Conservation (phyloP, 441 rosid genomes). For the Dalechampia spathulata region DNA sequence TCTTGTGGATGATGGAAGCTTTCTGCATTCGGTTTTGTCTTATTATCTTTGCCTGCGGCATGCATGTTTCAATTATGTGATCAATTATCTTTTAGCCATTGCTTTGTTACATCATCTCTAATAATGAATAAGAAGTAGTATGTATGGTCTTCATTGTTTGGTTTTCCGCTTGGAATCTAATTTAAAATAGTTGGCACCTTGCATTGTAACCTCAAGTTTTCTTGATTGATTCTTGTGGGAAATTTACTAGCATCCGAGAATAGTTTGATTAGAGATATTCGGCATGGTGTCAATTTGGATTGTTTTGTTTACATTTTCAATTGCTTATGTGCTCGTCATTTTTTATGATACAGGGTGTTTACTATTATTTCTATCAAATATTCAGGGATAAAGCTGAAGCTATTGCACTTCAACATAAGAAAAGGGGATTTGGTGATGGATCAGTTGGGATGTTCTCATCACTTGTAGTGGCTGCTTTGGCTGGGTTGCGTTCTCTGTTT, state of each 20-base stretch:
- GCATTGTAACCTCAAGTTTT: too few relatives aligned
- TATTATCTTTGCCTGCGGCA: neutral
- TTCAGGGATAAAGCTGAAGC: conserved; percentile 85
- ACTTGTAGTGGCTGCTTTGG: conserved; percentile 81
- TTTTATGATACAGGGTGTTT: conserved; percentile 85
- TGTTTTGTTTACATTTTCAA: conserved; percentile 10
- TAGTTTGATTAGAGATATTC: too few relatives aligned
- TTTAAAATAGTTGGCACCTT: too few relatives aligned
- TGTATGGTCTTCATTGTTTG: too few relatives aligned
- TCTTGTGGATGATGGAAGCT: conserved; percentile 13
- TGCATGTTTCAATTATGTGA: too few relatives aligned
- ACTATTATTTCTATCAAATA: conserved; percentile 98
- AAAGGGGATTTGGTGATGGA: conserved; percentile 84
- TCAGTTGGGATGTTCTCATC: conserved; percentile 92
- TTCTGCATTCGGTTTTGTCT: conserved; percentile 4
- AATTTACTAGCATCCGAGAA: too few relatives aligned
- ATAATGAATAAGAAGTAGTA: too few relatives aligned
- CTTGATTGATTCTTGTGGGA: too few relatives aligned
- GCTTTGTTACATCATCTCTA: too few relatives aligned
- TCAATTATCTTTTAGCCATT: too few relatives aligned
- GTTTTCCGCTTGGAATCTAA: too few relatives aligned
- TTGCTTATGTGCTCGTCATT: conserved; percentile 31
- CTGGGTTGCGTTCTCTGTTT: conserved; percentile 44
- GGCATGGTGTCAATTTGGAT: conserved; percentile 1
- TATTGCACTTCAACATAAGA: conserved; percentile 44